Conservation (phyloP, 495 filamentous ascomycete species). For the Chlorociboria aeruginascens region DNA sequence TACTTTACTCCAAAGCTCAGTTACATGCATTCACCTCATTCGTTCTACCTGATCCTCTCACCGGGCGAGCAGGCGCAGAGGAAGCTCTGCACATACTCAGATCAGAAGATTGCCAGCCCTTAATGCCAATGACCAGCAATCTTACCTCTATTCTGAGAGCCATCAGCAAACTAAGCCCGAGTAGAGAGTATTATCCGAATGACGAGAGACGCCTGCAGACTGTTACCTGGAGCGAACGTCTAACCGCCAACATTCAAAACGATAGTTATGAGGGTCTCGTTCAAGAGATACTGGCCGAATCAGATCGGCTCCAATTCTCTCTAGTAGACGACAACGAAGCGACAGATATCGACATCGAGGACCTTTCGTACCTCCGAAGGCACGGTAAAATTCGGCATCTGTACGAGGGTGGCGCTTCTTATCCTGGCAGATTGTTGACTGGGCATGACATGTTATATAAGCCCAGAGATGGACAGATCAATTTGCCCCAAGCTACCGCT, state of each 20-base stretch:
- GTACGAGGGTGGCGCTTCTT: slow-evolving; percentile 24
- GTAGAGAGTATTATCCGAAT: no score
- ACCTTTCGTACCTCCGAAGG: slow-evolving; percentile 20
- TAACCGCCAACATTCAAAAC: no score
- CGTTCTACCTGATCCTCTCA: slow-evolving; percentile 43
- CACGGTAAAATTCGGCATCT: slow-evolving; percentile 26
- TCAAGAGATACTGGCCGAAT: no score
- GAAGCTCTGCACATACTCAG: slow-evolving; percentile 39
- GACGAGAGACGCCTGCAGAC: no score
- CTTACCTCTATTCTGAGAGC: no score
- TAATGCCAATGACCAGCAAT: no score
- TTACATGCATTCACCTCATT: slow-evolving; percentile 49
- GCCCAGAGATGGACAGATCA: slow-evolving; percentile 7
- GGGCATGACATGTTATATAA: slow-evolving; percentile 16
- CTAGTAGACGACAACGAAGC: slow-evolving; percentile 41
- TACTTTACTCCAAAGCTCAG: no score
- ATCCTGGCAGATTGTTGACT: slow-evolving; percentile 2
- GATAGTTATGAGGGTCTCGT: no score
- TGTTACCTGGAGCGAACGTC: no score
- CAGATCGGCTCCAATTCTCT: slow-evolving; percentile 21
- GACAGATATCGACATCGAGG: slow-evolving; percentile 8
- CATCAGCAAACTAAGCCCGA: no score
- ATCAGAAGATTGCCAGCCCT: no score
- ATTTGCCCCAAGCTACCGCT: slow-evolving; percentile 2
- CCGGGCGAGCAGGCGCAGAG: slow-evolving; percentile 46